Base-by-base conservation (phyloP, 1,139 yeast species). In the Suhomyces maxii region DNA sequence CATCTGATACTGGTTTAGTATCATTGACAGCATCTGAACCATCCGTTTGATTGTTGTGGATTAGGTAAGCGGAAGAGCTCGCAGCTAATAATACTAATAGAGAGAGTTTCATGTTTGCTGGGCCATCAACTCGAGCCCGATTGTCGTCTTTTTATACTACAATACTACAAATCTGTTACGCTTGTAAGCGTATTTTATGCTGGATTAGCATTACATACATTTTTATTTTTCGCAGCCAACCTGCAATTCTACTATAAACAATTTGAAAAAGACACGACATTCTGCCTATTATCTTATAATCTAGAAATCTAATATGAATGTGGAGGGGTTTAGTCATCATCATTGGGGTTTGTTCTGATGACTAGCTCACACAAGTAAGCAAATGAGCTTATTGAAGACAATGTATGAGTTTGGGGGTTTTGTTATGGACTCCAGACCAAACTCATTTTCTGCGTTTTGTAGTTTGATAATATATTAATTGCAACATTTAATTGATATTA, bases 191-290 rank as follows among this genome's bases (percentile, higher is more conserved):
- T 9, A 28, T 2, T 5, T 28, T 11, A 28, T 4, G 6, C 4
- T 18, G 23, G 3, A 18, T 28, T 28, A 11, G 11, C n/a, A 28
- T 28, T 28, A 9, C 7, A 4, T 28, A 42, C 10, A 30, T 32
- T 30, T 9, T 34, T 32, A 14, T 26, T 36, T 42, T 42, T 37
- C 45, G 45, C 45, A 42, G 44, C 40, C 40, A 37, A 3, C 41
- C 41, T 37, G 41, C 38, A 18, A 37, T 35, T 42, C 37, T 32
- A 36, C 36, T 36, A 32, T 36, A 13, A 26, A 28, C 9, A 28
- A 18, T 18, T 18, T 28, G 31, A 7, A 9, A 9, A 28, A 11
- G 9, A 11, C 31, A 28, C 31, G 31, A 28, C 31, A 28, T 11
- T 3, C 9, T n/a, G n/a, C 31, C 31, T 28, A 11, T 18, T 4